Evolutionary conservation across 768 basidiomycete species (phyloP), one percentile per base, ranked within the genome.

Genomic region (Amanita rimosa): DNA sequence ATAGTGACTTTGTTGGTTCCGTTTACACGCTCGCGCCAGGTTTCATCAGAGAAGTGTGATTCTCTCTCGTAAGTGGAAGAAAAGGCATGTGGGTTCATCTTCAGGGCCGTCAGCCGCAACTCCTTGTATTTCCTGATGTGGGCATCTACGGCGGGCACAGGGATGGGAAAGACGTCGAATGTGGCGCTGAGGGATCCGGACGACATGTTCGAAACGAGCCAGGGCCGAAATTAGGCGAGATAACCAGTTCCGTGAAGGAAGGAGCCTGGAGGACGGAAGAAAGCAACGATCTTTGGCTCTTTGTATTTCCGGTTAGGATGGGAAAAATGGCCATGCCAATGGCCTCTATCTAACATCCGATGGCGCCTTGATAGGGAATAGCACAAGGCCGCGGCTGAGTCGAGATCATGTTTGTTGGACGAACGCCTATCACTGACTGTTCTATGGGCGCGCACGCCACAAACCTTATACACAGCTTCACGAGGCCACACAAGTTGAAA

Each of bases 21-120:
- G 33, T 58, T 54, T 37, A 64, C 45, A 21, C 61, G 57, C 33
- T 48, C 52, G 9, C 52, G 53, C 66, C 64, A 64, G 35, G 52
- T 38, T 6, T 54, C 59, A n/a, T 29, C 41, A 4, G 57, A 55
- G 29, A 62, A 61, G 13, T 40, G 14, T 16, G 51, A 52, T 46
- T 65, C 61, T 13, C 56, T 52, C 16, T 52, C 60, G 33, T 57
- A 61, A 9, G 52, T 60, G 8, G 62, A 62, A 7, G 57, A 54
- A 50, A 63, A 65, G 0, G 60, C 60, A 19, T 63, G 55, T 37
- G 62, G 62, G 41, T 65, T 55, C 29, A 55, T 55, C 31, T 57
- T 55, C 24, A 66, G 61, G 21, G 54, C 54, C 14, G 55, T 50
- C 21, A 66, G 53, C 7, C 66, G 60, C 44, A 65, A 44, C n/a